Conservation (phyloP, 495 filamentous ascomycete species). For the Hypoxylon lenormandii region DNA sequence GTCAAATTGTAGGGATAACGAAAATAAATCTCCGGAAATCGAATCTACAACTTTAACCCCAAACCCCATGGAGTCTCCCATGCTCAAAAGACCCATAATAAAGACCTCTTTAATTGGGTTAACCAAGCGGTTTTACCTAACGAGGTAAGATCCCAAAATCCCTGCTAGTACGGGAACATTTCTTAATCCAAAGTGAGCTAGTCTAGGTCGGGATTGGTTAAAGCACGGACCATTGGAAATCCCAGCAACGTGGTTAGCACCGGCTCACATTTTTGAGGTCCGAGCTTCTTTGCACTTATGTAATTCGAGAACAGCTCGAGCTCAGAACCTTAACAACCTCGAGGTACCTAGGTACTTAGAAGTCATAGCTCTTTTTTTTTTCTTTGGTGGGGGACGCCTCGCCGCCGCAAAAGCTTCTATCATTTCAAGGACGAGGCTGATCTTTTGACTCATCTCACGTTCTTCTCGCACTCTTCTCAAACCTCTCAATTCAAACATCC, state of each 20-base stretch:
- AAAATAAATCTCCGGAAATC: conserved; percentile 32
- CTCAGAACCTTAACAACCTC: too few relatives aligned
- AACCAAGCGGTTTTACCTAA: background rate
- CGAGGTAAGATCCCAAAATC: background rate
- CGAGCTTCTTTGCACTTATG: too few relatives aligned
- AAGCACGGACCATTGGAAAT: background rate
- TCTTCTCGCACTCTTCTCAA: conserved; percentile 19
- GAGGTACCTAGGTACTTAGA: conserved; percentile 16
- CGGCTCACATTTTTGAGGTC: conserved; percentile 8
- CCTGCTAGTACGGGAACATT: too few relatives aligned
- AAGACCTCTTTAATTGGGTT: background rate
- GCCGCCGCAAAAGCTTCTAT: conserved; percentile 15
- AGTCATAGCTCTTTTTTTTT: conserved; percentile 20
- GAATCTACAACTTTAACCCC: conserved; percentile 24
- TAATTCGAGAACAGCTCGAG: too few relatives aligned
- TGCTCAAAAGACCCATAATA: background rate
- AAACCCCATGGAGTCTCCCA: conserved; percentile 34
- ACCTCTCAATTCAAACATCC: conserved; percentile 11
- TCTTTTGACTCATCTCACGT: conserved; percentile 36
- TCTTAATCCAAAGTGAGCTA: too few relatives aligned
- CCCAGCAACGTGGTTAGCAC: background rate
- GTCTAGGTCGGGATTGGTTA: too few relatives aligned
- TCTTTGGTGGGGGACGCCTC: conserved; percentile 41
- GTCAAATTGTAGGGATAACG: conserved; percentile 2
- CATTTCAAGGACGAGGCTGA: conserved; percentile 14